phyloP scores from a whole-genome alignment of 345 rosid species.

The Erysimum cheiranthoides region DNA sequence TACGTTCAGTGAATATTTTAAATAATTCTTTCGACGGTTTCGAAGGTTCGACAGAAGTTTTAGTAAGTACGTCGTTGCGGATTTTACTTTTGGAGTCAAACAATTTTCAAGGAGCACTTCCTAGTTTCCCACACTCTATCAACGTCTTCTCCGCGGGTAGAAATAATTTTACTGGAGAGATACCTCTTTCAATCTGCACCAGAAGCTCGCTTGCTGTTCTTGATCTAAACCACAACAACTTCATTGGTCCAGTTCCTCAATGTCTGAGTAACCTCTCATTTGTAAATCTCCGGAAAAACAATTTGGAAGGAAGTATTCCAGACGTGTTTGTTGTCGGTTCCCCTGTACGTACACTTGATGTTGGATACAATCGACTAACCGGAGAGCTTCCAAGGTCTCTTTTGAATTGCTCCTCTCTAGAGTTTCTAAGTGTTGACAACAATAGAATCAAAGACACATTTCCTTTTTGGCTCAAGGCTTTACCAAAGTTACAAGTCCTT shows the following conservation, averaged over 20 bases:
- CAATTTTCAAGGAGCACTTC: conserved; percentile 3
- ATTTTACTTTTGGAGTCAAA: not conserved
- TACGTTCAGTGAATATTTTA: not conserved
- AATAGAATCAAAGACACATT: conserved; percentile 10
- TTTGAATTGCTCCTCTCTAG: not conserved
- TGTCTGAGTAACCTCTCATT: not conserved
- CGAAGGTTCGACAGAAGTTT: not conserved
- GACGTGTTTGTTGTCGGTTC: not conserved
- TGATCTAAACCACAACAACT: conserved; percentile 1
- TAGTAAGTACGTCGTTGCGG: not conserved
- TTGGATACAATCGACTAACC: conserved; percentile 8
- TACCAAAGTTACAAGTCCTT: not conserved
- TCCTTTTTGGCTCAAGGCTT: conserved; percentile 19
- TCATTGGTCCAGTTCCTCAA: not conserved
- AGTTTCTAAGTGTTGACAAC: not conserved
- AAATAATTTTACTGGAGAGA: not conserved
- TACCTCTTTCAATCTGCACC: not conserved
- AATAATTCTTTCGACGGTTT: not conserved
- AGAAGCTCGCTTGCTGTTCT: not conserved
- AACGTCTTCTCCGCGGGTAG: not conserved
- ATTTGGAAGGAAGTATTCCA: not conserved
- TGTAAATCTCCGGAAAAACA: not conserved
- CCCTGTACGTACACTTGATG: not conserved
- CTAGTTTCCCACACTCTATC: conserved; percentile 7
- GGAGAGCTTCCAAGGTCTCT: conserved; percentile 4